These are phyloP conservation scores for Termitomyces sp. DNA, from an alignment of 768 basidiomycete species.

Conservation along the genomic window DNA sequence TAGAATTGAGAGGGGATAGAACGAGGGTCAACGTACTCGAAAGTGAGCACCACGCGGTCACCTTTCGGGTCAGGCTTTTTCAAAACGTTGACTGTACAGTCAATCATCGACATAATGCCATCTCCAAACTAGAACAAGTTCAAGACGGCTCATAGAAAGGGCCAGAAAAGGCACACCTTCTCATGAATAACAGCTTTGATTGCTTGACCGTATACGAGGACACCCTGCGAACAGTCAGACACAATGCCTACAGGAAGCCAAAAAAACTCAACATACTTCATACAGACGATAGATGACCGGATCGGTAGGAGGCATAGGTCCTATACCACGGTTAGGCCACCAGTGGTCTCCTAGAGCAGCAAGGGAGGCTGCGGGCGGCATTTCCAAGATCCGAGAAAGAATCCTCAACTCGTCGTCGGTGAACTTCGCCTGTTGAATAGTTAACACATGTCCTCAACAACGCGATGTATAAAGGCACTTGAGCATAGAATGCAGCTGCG, in stretches of 20 bases:
- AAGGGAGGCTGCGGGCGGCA: slow-evolving; percentile 33
- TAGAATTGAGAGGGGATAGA: background rate
- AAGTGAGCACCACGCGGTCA: slow-evolving; percentile 73
- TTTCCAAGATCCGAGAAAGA: slow-evolving; percentile 44
- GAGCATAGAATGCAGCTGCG: slow-evolving; percentile 77
- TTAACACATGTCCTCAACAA: background rate
- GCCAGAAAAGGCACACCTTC: slow-evolving; percentile 36
- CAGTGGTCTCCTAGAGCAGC: slow-evolving; percentile 55
- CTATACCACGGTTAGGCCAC: slow-evolving; percentile 72
- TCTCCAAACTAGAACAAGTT: slow-evolving; percentile 59
- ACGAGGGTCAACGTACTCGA: slow-evolving; percentile 52
- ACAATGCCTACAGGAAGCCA: background rate
- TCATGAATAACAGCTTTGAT: slow-evolving; percentile 83
- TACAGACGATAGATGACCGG: slow-evolving; percentile 80
- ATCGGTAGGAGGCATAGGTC: slow-evolving; percentile 69
- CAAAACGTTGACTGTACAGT: slow-evolving; percentile 65
- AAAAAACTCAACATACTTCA: slow-evolving; percentile 43
- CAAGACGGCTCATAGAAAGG: background rate
- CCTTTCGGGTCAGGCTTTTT: slow-evolving; percentile 74
- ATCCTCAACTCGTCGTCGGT: slow-evolving; percentile 50
- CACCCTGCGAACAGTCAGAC: slow-evolving; percentile 34
- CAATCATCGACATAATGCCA: slow-evolving; percentile 88
- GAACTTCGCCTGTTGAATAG: slow-evolving; percentile 55
- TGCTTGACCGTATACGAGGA: slow-evolving; percentile 73
- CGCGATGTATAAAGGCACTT: slow-evolving; percentile 32